A percentile compares a stretch with the other conserved stretches of the same genome.
phyloP scores from a whole-genome alignment of 1,139 yeast species.

The Scheffersomyces cryptocercus region DNA sequence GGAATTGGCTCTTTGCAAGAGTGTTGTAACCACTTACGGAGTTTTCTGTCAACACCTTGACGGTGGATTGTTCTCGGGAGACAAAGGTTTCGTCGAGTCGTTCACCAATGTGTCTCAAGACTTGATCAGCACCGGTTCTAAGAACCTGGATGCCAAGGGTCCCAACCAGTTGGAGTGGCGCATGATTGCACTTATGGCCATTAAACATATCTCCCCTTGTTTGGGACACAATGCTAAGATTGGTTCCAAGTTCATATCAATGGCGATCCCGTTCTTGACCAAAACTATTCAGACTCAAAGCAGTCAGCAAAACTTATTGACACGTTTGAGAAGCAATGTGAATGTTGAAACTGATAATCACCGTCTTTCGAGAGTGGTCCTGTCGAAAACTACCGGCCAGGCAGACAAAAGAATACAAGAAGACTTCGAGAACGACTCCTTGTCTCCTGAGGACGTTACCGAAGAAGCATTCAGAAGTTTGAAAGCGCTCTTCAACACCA shows the following conservation, averaged over 20 bases:
- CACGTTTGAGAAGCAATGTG: constrained; percentile 24
- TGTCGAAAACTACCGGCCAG: constrained; percentile 22
- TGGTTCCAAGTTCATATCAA: constrained; percentile 36
- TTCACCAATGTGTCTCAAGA: constrained; percentile 45
- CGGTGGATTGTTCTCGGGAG: constrained; percentile 71
- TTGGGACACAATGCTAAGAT: constrained; percentile 41
- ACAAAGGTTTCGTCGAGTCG: constrained; percentile 55
- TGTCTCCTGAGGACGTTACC: constrained; percentile 27
- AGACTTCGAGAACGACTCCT: constrained; percentile 32
- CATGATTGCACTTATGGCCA: constrained; percentile 46
- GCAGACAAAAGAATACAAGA: constrained; percentile 22
- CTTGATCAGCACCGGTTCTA: constrained; percentile 32
- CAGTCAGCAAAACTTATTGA: constrained; percentile 16
- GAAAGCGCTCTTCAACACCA: constrained; percentile 51
- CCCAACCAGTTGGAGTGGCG: constrained; percentile 52
- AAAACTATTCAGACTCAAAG: constrained; percentile 24
- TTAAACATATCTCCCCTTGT: constrained; percentile 44
- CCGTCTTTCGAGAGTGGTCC: constrained; percentile 26
- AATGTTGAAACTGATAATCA: constrained; percentile 27
- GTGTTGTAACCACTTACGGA: constrained; percentile 51
- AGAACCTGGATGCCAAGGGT: constrained; percentile 17
- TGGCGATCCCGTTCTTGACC: constrained; percentile 44
- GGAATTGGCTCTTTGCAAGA: constrained; percentile 60
- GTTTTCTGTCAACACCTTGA: constrained; percentile 68
- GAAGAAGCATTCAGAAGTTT: constrained; percentile 47